Evolutionary conservation across 805 yeast species (phyloP), one percentile per base, ranked within the genome.

Genomic region (Yarrowia osloensis): DNA sequence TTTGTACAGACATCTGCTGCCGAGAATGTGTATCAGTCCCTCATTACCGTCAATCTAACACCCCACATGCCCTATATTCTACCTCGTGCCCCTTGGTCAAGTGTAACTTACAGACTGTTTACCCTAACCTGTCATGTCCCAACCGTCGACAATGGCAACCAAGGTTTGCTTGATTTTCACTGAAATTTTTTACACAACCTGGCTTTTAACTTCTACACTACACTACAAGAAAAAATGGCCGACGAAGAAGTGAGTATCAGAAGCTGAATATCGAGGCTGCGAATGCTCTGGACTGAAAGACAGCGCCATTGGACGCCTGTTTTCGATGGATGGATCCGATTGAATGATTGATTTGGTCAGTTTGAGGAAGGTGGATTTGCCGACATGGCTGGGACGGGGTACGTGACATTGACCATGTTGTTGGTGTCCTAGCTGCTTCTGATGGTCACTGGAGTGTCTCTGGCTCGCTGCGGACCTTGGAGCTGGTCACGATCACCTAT

Each of bases 221-320:
- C 63, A 39, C 63, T 57, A 57, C 63, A 57, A 57, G 49, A 39
- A 46, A 74, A 59, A 68, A 77, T 77, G 80, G 76, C 80, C 75
- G 80, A 77, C 74, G 80, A 77, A 74, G 80, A 77, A 54, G 74
- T 72, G 70, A 66, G 74, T 72, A 21, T 55, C n/a, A 42, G 21
- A 15, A 26, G 40, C 3, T 9, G 39, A 19, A 22, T 22, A 22
- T 21, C 12, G 19, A 40, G 21, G 15, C 21, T 13, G 13, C 6
- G 13, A 13, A 13, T 9, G 26, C 22, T 21, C 40, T 21, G 28
- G 12, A 15, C 2, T 22, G 40, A 17, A 8, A 15, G 28, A 4
- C 40, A 31, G 29, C 1, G 57, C 57, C 57, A 50, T 50, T 13
- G 57, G 21, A 50, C 57, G 57, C 21, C 13, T 15, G 29, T 33